Conservation (phyloP, 2,329 filamentous ascomycete genomes). For the Alternaria ventricosa region DNA sequence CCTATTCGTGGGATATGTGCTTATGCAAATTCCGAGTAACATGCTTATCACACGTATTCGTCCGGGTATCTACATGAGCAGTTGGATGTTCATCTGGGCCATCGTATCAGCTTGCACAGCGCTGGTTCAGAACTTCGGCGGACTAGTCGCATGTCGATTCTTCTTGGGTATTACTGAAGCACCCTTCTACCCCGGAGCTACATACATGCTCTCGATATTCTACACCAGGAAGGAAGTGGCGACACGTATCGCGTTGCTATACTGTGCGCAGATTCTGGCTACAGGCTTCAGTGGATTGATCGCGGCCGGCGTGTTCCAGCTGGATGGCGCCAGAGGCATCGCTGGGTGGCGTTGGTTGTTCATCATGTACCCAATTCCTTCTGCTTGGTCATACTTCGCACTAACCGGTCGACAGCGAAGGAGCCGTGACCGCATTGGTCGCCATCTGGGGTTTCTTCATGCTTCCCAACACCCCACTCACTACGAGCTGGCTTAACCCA, state of each 20-base stretch:
- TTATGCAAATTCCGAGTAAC: slow-evolving; percentile 49
- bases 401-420: slow-evolving; percentile 28
- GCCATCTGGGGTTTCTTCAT: slow-evolving; percentile 40
- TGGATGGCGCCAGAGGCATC: slow-evolving; percentile 37
- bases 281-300: slow-evolving; percentile 55
- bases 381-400: background rate
- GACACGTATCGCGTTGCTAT: slow-evolving; percentile 46
- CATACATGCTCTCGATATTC: slow-evolving; percentile 69
- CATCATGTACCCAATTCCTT: slow-evolving; percentile 35
- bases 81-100: slow-evolving; percentile 48
- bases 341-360: slow-evolving; percentile 50
- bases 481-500: slow-evolving; percentile 54
- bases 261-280: slow-evolving; percentile 51
- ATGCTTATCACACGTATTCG: slow-evolving; percentile 50
- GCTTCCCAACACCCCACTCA: slow-evolving; percentile 40
- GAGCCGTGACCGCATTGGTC: slow-evolving; percentile 31
- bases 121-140: slow-evolving; percentile 41
- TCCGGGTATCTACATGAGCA: slow-evolving; percentile 41
- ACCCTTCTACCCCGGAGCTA: slow-evolving; percentile 65
- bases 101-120: slow-evolving; percentile 44
- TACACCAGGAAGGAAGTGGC: slow-evolving; percentile 64
- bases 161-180: slow-evolving; percentile 40
- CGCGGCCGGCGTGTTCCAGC: slow-evolving; percentile 48
- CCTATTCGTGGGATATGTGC: slow-evolving; percentile 58
- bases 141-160: slow-evolving; percentile 41